A percentile compares a stretch with the other conserved stretches of the same genome.
Conservation (phyloP, 331 rosid species). For the Quercus phellos region DNA sequence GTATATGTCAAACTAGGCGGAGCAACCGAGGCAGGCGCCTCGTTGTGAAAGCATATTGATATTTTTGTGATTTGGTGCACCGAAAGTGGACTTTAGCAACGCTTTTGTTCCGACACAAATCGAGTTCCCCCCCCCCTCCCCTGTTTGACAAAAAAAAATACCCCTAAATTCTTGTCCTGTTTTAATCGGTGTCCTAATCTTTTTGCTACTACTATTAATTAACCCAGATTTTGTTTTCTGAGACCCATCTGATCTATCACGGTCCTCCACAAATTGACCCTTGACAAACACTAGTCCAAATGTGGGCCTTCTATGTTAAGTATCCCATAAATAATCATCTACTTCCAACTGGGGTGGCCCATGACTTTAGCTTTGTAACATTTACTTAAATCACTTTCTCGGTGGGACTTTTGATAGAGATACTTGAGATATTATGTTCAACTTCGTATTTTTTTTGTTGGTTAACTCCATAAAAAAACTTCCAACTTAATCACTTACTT, state of each 20-base stretch:
- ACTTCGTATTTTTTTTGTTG: neutral
- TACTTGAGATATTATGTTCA: neutral
- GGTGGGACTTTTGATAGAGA: slow-evolving; percentile 17
- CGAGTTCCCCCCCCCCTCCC: neutral
- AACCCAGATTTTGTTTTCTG: neutral
- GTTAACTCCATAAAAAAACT: too few relatives aligned
- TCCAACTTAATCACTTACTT: too few relatives aligned
- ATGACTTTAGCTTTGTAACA: slow-evolving; percentile 2
- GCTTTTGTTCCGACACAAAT: slow-evolving; percentile 15
- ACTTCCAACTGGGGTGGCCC: neutral
- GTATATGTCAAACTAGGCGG: too few relatives aligned
- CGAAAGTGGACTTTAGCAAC: neutral
- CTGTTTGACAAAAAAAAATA: neutral
- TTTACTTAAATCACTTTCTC: neutral
- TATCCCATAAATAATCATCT: neutral
- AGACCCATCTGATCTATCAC: too few relatives aligned
- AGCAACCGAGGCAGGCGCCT: neutral
- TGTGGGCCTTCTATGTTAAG: neutral
- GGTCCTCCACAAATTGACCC: too few relatives aligned
- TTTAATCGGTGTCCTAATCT: slow-evolving; percentile 6
- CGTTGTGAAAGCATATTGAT: neutral
- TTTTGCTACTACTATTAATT: neutral
- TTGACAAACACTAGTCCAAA: too few relatives aligned
- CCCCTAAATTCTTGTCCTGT: neutral
- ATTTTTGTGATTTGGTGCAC: slow-evolving; percentile 12